Evolutionary conservation across 1,284 basidiomycete species (phyloP), one percentile per base, ranked within the genome.

Genomic region (Puccinia brachypodii): DNA sequence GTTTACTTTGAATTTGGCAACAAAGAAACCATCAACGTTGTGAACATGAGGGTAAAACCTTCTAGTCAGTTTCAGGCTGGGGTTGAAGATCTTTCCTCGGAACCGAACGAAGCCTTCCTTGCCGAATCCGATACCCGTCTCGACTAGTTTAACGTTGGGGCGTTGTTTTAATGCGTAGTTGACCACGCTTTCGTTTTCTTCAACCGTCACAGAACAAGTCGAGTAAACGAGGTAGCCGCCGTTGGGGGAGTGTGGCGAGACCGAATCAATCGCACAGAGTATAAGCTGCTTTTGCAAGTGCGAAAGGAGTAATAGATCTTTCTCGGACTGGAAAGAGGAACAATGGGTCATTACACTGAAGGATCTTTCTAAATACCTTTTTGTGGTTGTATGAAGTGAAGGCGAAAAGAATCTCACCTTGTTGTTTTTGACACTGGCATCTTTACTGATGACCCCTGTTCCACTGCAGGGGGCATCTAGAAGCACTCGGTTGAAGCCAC

Each of bases 221-320:
- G 96, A 98, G 88, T 99, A 99, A 82, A 99, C 96, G 84, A 99
- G 89, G 87, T 93, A 96, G 33, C 95, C 96, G 16, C 97, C 97
- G 0, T 94, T 94, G 84, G 93, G 91, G 1, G 95, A 96, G 81
- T 92, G 91, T 13, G 96, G 91, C 84, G 92, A 92, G 82, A 98
- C 92, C 82, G 94, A 96, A 89, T 99, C 97, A 86, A 99, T 95
- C 2, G 96, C 97, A 87, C 96, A 99, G 74, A 99, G 90, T 85
- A 99, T 94, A 73, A 99, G 91, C 87, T 99, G 97, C 88, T 99
- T 99, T 88, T 99, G 97, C 36, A 99, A 90, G 86, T 99, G 97
- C 0, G 95, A 93, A 31, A 99, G 90, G 36, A 99, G 90, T 50
- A 92, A 91, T 88, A 99, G 97, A 87, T 99, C 97, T 84, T 95